Conservation (phyloP, 352 stramenopile genomes). For the Phytophthora idaei region DNA sequence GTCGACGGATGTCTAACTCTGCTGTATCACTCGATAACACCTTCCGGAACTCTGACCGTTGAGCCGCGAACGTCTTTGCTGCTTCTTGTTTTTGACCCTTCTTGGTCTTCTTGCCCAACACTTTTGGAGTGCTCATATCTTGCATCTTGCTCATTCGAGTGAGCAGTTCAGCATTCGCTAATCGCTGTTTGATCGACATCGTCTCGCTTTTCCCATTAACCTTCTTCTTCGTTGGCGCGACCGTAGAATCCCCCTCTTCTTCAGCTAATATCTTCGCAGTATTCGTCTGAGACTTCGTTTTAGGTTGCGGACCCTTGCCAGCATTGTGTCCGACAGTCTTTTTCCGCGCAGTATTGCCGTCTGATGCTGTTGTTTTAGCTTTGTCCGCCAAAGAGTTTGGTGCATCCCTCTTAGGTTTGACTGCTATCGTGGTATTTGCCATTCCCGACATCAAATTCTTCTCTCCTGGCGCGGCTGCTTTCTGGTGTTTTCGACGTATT, state of each 20-base stretch:
- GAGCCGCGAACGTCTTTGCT: slow-evolving; percentile 37
- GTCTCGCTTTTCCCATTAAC: slow-evolving; percentile 29
- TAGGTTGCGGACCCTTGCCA: slow-evolving; percentile 4
- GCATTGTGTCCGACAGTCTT: slow-evolving; percentile 7
- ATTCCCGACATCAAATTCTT: slow-evolving; percentile 27
- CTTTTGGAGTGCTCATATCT: slow-evolving; percentile 71
- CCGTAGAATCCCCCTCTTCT: slow-evolving; percentile 6
- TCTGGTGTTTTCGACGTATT: slow-evolving; percentile 44
- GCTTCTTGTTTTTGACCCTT: slow-evolving; percentile 42
- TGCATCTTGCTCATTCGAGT: slow-evolving; percentile 56
- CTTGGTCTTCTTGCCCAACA: slow-evolving; percentile 59
- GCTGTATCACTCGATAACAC: slow-evolving; percentile 27
- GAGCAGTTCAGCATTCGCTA: slow-evolving; percentile 59
- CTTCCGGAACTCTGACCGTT: slow-evolving; percentile 60
- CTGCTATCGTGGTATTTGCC: slow-evolving; percentile 16
- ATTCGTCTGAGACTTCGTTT: slow-evolving; percentile 10
- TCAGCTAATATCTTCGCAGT: slow-evolving; percentile 1
- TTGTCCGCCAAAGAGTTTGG: slow-evolving; percentile 4
- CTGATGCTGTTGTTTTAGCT: slow-evolving; percentile 3
- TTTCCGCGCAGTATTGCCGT: slow-evolving; percentile 5
- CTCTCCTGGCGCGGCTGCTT: neutral
- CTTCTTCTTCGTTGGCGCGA: slow-evolving; percentile 22
- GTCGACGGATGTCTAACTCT: slow-evolving; percentile 9
- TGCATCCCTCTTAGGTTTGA: slow-evolving; percentile 17
- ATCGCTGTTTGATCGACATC: slow-evolving; percentile 47